A percentile compares a stretch with the other conserved stretches of the same genome.
Conservation (phyloP, 768 basidiomycete species). For the Trametes cingulata region DNA sequence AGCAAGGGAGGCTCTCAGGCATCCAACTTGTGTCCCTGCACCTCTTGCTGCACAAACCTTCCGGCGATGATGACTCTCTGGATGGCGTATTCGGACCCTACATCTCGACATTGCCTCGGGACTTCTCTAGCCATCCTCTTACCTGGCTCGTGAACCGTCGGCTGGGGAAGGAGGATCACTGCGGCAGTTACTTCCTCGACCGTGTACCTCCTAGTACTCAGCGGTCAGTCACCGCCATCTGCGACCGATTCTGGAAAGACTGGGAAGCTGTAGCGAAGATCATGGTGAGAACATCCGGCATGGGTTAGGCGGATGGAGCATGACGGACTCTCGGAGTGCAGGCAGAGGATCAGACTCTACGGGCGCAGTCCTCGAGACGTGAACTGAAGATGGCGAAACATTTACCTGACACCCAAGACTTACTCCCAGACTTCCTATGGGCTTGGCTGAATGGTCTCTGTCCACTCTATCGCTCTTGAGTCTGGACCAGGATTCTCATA, state of each 20-base stretch:
- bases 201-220: conserved; percentile 51
- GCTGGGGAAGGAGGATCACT: conserved; percentile 9
- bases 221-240: conserved; percentile 43
- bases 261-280: conserved; percentile 54
- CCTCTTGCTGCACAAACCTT: conserved; percentile 66
- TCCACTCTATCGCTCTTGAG: not conserved
- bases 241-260: conserved; percentile 55
- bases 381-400: not conserved
- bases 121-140: conserved; percentile 82
- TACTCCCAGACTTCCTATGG: conserved; percentile 62
- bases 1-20: conserved; percentile 47
- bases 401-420: not conserved
- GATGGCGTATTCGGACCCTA: conserved; percentile 74
- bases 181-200: conserved; percentile 36
- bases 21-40: conserved; percentile 82
- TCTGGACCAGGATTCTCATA: conserved; percentile 4
- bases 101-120: conserved; percentile 70
- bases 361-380: conserved; percentile 12
- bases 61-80: conserved; percentile 38
- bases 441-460: conserved; percentile 84
- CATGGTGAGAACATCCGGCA: conserved; percentile 44
- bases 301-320: not conserved
- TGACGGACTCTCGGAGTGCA: conserved; percentile 9
- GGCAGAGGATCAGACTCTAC: conserved; percentile 2
- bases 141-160: conserved; percentile 56